phyloP scores from a whole-genome alignment of 2,329 filamentous ascomycete genomes.

The Penicillium palitans region DNA sequence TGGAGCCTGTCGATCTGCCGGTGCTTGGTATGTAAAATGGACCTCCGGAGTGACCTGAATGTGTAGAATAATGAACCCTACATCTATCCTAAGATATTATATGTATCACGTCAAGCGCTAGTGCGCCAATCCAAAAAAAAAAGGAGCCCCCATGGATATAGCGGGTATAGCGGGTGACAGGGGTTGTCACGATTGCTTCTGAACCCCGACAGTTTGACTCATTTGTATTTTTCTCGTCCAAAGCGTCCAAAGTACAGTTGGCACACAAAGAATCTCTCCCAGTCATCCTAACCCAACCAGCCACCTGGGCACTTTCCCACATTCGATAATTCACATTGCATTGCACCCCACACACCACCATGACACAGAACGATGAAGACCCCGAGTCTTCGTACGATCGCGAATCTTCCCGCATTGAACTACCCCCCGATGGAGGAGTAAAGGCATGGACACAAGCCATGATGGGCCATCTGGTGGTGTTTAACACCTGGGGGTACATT shows the following conservation, averaged over 20 bases:
- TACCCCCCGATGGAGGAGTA: slow-evolving; percentile 22
- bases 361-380: not conserved
- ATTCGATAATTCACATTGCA: too few species aligned
- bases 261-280: too few species aligned
- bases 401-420: not conserved
- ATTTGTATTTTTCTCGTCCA: not conserved
- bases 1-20: not conserved
- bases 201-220: not conserved
- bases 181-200: not conserved
- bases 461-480: slow-evolving; percentile 17
- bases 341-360: not conserved
- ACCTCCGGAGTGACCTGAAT: not conserved
- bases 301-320: too few species aligned
- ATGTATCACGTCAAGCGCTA: not conserved
- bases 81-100: too few species aligned
- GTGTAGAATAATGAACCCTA: too few species aligned
- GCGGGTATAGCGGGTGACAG: not conserved
- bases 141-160: not conserved
- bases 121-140: not conserved
- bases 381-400: not conserved
- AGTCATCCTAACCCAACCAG: too few species aligned
- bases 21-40: not conserved
- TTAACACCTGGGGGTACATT: slow-evolving; percentile 20
- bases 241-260: not conserved
- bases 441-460: slow-evolving; percentile 23